Conservation (phyloP, 345 rosid species). For the Citropsis articulata region DNA sequence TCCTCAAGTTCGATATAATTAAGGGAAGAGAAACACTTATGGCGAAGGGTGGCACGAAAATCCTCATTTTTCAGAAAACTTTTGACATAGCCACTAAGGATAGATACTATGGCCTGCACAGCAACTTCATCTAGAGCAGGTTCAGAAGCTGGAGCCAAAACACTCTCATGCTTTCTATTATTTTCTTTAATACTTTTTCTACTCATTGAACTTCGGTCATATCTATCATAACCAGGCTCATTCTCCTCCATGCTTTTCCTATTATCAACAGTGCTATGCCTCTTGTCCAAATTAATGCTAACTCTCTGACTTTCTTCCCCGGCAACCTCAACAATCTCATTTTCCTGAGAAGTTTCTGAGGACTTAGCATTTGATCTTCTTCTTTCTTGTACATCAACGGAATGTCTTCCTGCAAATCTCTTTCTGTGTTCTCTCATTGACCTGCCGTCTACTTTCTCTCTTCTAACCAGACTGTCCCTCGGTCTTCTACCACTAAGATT, state of each 20-base stretch:
- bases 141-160: conserved; percentile 22
- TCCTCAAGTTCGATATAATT: conserved; percentile 18
- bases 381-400: conserved; percentile 18
- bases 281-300: conserved; percentile 17
- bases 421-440: conserved; percentile 12
- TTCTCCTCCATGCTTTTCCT: conserved; percentile 26
- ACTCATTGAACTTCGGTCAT: conserved; percentile 26
- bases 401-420: conserved; percentile 15
- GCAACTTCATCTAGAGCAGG: conserved; percentile 67
- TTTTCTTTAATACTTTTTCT: conserved; percentile 24
- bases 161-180: conserved; percentile 17
- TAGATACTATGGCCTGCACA: conserved; percentile 52
- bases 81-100: conserved; percentile 42
- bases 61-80: conserved; percentile 41
- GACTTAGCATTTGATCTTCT: conserved; percentile 10
- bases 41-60: conserved; percentile 33
- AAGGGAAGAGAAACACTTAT: conserved; percentile 45
- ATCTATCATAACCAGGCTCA: conserved; percentile 20
- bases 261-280: conserved; percentile 15
- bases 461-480: conserved; percentile 30
- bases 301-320: conserved; percentile 26
- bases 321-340: conserved; percentile 42
- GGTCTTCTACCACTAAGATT: conserved; percentile 21
- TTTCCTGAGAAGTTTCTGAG: conserved; percentile 15
- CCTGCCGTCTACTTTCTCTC: conserved; percentile 22